These are phyloP conservation scores for Ceratocystis cacaofunesta DNA, from an alignment of 2,329 filamentous ascomycete genomes.

Conservation along the genomic window DNA sequence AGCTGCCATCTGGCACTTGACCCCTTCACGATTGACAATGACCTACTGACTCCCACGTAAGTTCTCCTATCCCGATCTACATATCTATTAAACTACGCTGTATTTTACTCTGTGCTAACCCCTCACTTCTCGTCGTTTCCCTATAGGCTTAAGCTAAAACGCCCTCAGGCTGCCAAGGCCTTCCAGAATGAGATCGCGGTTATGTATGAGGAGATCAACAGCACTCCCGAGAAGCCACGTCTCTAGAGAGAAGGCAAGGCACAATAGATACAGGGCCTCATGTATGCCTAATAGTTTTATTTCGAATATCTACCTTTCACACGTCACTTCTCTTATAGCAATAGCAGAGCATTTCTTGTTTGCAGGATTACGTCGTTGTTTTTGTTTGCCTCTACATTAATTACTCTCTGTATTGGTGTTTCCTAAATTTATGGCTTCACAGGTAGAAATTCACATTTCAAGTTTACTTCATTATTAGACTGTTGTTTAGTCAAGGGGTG, in stretches of 20 bases:
- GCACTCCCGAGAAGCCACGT: slow-evolving; percentile 7
- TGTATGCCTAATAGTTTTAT: background rate
- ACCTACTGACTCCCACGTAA: slow-evolving; percentile 77
- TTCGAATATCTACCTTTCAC: background rate
- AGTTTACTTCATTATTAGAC: background rate
- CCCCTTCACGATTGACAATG: slow-evolving; percentile 86
- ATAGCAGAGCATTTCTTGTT: background rate
- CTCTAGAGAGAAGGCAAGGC: background rate
- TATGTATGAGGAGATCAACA: slow-evolving; percentile 41
- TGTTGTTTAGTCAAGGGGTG: too few relatives aligned
- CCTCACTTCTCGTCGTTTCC: background rate
- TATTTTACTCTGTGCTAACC: background rate
- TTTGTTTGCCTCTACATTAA: background rate
- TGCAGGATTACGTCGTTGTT: background rate
- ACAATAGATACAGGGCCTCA: too few relatives aligned
- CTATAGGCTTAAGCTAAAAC: slow-evolving; percentile 43
- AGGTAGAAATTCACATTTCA: background rate
- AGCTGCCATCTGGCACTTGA: slow-evolving; percentile 65
- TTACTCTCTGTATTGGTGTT: background rate
- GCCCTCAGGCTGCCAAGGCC: slow-evolving; percentile 38
- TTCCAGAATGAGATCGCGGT: slow-evolving; percentile 39
- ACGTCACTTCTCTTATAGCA: background rate
- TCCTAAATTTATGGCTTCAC: background rate
- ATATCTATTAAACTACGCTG: background rate
- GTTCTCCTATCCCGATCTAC: slow-evolving; percentile 24